phyloP scores from a whole-genome alignment of 108 stramenopile genomes.

The Nannochloropsis salina region DNA sequence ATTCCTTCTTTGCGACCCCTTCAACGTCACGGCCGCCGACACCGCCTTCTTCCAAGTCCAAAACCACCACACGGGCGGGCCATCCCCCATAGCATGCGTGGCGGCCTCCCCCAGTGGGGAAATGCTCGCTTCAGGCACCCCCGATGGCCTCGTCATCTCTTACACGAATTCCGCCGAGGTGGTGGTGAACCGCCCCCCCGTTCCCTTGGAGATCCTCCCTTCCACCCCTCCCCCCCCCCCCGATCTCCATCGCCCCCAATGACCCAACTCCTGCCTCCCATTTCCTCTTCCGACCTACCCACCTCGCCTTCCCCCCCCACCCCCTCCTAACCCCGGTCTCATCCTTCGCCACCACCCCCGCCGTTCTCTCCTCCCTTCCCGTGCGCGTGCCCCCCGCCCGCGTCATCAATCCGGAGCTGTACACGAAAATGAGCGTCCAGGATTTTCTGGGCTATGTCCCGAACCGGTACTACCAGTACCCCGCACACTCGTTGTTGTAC shows the following conservation, averaged over 20 bases:
- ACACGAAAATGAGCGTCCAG: conserved; percentile 20
- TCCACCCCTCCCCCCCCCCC: neutral
- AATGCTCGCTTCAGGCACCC: neutral
- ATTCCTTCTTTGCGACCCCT: neutral
- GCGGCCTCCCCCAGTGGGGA: neutral
- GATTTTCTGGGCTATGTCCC: conserved; percentile 34
- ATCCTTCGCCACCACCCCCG: conserved; percentile 30
- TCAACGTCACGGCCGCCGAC: conserved; percentile 8
- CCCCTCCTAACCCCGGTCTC: neutral
- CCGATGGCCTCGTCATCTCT: neutral
- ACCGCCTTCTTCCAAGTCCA: neutral
- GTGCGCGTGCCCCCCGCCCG: conserved; percentile 28
- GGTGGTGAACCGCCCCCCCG: neutral
- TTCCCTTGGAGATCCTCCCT: neutral
- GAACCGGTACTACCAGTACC: conserved; percentile 22
- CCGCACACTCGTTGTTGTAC: conserved; percentile 21
- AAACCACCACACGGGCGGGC: neutral
- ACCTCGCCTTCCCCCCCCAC: neutral
- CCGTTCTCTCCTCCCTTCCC: neutral
- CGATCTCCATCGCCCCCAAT: conserved; percentile 24
- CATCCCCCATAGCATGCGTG: neutral
- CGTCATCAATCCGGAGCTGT: neutral
- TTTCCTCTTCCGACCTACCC: conserved; percentile 24
- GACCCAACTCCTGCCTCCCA: conserved; percentile 23
- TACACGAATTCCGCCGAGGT: neutral